Evolutionary conservation across 2,329 filamentous ascomycete species (phyloP).

Genomic region (Colletotrichum higginsianum): DNA sequence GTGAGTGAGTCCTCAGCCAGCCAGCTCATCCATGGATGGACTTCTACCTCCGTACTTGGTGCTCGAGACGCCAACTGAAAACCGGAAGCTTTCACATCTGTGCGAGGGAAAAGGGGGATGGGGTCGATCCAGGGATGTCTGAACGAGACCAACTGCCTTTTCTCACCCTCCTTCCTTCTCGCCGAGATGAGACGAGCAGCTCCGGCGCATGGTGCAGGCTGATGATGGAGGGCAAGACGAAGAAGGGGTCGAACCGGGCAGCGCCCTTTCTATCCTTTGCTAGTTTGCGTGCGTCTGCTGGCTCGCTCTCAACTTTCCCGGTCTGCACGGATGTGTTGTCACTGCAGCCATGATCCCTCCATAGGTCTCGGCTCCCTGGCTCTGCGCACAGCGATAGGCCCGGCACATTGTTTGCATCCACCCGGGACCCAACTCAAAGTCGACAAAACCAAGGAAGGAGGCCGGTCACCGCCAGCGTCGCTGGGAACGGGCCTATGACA

Average conservation of each 20-base stretch:
- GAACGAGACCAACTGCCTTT: not conserved
- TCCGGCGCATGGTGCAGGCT: conserved; percentile 27
- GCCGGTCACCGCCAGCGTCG: conserved; percentile 53
- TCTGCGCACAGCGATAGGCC: conserved; percentile 61
- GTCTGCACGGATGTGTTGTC: conserved; percentile 61
- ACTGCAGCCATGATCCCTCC: conserved; percentile 61
- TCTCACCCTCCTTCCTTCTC: not conserved
- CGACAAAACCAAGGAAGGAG: conserved; percentile 59
- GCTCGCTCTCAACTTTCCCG: conserved; percentile 4
- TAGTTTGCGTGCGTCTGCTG: conserved; percentile 13
- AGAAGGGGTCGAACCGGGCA: conserved; percentile 28
- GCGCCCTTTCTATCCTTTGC: conserved; percentile 33
- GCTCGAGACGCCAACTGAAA: conserved; percentile 34
- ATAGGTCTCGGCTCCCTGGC: conserved; percentile 51
- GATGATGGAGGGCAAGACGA: conserved; percentile 21
- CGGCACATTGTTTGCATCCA: conserved; percentile 54
- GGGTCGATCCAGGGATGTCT: conserved; percentile 6
- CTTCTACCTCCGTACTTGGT: conserved; percentile 2
- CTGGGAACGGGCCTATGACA: conserved; percentile 56
- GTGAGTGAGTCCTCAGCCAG: too few relatives aligned
- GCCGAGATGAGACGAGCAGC: conserved; percentile 27
- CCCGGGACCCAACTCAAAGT: conserved; percentile 53
- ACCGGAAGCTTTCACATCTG: conserved; percentile 22
- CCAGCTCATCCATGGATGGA: too few relatives aligned
- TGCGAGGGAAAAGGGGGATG: conserved; percentile 1